Conservation (phyloP, 2,329 filamentous ascomycete species). For the Triangularia setosa region DNA sequence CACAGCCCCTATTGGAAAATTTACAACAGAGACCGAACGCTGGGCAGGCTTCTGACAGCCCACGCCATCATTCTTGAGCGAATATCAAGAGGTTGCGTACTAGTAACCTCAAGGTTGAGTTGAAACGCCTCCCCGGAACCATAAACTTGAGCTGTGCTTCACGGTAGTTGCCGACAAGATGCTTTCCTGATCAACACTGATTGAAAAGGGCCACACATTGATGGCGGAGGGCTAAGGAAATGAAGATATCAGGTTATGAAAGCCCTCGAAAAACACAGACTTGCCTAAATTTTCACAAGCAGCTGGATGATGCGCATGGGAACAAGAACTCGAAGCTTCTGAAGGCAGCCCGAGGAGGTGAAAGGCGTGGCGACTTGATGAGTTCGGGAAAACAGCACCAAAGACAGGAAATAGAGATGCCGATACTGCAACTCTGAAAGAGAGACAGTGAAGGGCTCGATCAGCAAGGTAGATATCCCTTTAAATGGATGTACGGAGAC, state of each 20-base stretch:
- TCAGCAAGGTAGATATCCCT: background rate
- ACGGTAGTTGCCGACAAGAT: no score
- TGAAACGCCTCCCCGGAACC: no score
- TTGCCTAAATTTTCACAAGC: background rate
- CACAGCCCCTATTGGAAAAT: background rate
- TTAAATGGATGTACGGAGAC: background rate
- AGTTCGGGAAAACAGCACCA: background rate
- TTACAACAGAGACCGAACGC: background rate
- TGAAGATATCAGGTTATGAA: background rate
- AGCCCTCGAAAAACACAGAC: background rate
- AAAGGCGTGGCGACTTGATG: background rate
- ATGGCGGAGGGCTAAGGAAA: background rate
- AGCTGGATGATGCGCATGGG: background rate
- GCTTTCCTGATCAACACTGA: background rate
- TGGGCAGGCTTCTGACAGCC: background rate
- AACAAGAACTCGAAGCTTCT: background rate
- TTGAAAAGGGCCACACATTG: background rate
- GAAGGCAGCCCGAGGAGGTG: background rate
- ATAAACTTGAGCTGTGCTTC: no score
- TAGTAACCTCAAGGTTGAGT: no score
- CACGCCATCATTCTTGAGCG: no score
- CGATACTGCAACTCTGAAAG: background rate
- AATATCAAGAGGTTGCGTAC: no score
- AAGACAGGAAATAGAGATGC: background rate
- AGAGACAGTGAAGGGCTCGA: background rate